Base-by-base conservation (phyloP, 768 basidiomycete species). In the Cystobasidium tubakii region DNA sequence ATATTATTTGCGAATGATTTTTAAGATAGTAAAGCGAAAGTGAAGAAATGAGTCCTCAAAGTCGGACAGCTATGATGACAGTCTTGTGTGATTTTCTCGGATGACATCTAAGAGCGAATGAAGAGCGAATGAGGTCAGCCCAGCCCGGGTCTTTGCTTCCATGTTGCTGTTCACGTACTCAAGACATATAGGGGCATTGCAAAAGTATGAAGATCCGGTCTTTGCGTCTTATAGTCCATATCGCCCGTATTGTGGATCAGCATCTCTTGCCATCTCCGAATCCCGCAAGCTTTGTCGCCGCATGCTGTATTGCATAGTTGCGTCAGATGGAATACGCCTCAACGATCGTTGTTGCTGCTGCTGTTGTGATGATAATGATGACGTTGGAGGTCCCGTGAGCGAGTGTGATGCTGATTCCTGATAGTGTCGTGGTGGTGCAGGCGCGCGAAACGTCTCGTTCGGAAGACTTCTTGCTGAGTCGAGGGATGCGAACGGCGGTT, bases 241-340 rank as follows among this genome's bases (percentile, higher is more conserved):
- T 65, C 29, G 36, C 19, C 25, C 63, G 21, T 36, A 39, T 9
- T 39, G 33, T 36, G 63, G 27, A 23, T 60, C 12, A 15, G 23
- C 29, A 29, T 60, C 57, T 34, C 57, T 34, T 29, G 57, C 25
- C 57, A 60, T 60, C 13, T 60, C 57, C 23, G 57, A 60, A 60
- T 60, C 57, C 15, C 57, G 4, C 33, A 60, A 60, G 27, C 57
- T 60, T 60, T 60, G 57, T 15, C 57, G 57, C 13, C 57, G 4
- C 12, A 60, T 34, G 57, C 4, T 9, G 13, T 2, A 15, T 6
- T 60, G 57, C 33, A 60, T 27, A 2, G 57, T 29, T 17, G 23
- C 57, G 23, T 60, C 57, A 1, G 57, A 60, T 7, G 57, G 57
- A 9, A 60, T 60, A 21, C 57, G 57, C 6, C 27, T 27, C 17